These are phyloP conservation scores for Alternaria ventricosa DNA, from an alignment of 2,329 filamentous ascomycete genomes.

Conservation along the genomic window DNA sequence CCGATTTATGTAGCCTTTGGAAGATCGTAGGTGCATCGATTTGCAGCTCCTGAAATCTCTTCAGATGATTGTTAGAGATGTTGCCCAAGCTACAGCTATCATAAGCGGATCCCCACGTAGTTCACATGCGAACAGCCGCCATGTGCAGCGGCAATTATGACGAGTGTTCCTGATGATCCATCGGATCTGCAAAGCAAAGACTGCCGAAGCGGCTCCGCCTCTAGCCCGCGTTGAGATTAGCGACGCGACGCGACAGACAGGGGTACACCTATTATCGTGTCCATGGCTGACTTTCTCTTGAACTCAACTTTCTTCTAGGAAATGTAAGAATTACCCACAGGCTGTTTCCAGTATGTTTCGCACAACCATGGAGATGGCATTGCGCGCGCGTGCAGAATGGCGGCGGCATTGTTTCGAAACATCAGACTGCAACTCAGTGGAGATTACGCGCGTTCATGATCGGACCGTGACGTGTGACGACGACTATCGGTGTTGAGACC, in stretches of 20 bases:
- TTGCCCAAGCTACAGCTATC: neutral
- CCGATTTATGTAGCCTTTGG: neutral
- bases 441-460: conserved; percentile 10
- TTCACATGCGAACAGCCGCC: neutral
- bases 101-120: neutral
- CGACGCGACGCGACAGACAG: neutral
- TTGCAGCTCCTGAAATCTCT: neutral
- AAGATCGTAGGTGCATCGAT: neutral
- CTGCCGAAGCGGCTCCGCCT: neutral
- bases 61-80: neutral
- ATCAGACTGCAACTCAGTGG: neutral
- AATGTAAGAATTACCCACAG: neutral
- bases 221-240: neutral
- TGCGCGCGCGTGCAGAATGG: neutral
- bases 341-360: neutral
- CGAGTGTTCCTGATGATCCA: neutral
- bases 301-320: neutral
- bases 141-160: neutral
- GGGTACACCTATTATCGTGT: neutral
- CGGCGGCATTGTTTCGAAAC: neutral
- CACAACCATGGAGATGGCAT: neutral
- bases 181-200: neutral
- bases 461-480: conserved; percentile 11
- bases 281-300: neutral
- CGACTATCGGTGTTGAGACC: neutral